These are phyloP conservation scores for Lyophyllum shimeji DNA, from an alignment of 768 basidiomycete species.

Conservation along the genomic window DNA sequence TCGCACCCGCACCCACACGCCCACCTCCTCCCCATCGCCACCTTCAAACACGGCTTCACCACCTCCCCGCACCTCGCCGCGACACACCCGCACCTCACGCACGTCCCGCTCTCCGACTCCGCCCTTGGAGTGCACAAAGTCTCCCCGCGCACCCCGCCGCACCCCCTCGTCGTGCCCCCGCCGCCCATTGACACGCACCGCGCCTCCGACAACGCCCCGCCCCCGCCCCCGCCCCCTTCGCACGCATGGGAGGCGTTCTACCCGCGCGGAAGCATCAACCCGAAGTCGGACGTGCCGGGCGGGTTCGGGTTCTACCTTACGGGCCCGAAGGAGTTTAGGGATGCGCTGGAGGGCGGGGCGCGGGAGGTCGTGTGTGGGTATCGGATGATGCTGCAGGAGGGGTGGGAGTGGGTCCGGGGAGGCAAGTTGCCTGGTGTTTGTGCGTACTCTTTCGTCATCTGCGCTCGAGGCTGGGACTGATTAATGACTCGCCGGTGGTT, in stretches of 20 bases:
- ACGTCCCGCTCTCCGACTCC: slow-evolving; percentile 39
- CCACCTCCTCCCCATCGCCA: slow-evolving; percentile 25
- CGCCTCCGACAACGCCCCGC: not conserved
- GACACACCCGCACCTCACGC: slow-evolving; percentile 12
- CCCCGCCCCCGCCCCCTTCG: slow-evolving; percentile 17
- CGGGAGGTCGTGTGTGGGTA: slow-evolving; percentile 64
- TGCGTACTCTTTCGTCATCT: slow-evolving; percentile 31
- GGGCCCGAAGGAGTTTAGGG: slow-evolving; percentile 47
- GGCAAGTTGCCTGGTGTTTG: slow-evolving; percentile 77
- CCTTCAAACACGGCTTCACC: slow-evolving; percentile 41
- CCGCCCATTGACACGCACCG: slow-evolving; percentile 9
- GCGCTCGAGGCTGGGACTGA: not conserved
- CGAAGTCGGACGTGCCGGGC: slow-evolving; percentile 46
- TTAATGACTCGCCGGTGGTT: not conserved
- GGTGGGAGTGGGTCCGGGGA: slow-evolving; percentile 70
- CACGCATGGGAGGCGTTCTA: slow-evolving; percentile 64
- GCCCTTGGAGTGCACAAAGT: slow-evolving; percentile 51
- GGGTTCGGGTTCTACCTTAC: slow-evolving; percentile 72
- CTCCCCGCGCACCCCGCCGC: slow-evolving; percentile 33
- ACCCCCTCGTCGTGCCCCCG: slow-evolving; percentile 31
- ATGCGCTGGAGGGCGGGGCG: slow-evolving; percentile 35
- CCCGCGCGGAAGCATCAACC: slow-evolving; percentile 61
- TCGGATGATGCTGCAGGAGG: slow-evolving; percentile 60
- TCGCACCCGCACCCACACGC: not conserved
- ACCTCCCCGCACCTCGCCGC: slow-evolving; percentile 29